A percentile compares a stretch with the other conserved stretches of the same genome.
Evolutionary conservation across 805 yeast genomes (phyloP).

Genomic region (Kregervanrija delftensis): DNA sequence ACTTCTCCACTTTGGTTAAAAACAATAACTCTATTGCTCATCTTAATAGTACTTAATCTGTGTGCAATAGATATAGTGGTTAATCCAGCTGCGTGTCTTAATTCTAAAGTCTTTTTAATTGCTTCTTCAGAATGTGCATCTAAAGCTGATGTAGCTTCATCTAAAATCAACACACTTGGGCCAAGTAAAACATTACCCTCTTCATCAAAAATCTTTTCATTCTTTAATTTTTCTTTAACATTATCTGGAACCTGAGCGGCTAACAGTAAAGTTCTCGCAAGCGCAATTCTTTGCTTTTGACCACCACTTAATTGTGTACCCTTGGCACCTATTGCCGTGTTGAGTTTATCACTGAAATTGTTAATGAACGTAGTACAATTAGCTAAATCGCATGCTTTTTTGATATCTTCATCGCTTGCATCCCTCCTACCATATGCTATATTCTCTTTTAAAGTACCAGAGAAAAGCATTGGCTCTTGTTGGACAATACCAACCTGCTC

Average conservation of each 20-base stretch:
- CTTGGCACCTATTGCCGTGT: conserved; percentile 80
- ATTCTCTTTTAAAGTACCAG: conserved; percentile 81
- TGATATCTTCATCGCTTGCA: conserved; percentile 52
- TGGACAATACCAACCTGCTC: conserved; percentile 81
- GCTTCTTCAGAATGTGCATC: conserved; percentile 85
- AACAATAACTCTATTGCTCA: conserved; percentile 77
- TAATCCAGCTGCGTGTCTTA: conserved; percentile 46
- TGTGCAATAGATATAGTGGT: conserved; percentile 91
- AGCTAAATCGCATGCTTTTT: conserved; percentile 58
- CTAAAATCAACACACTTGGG: conserved; percentile 77
- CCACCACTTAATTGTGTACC: conserved; percentile 92
- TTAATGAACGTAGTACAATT: conserved; percentile 65
- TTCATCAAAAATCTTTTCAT: conserved; percentile 14
- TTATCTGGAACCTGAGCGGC: conserved; percentile 17
- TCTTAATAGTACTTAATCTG: conserved; percentile 77
- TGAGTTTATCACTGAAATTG: conserved; percentile 74
- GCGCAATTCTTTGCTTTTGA: conserved; percentile 86
- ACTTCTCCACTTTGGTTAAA: conserved; percentile 63
- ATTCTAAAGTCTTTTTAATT: conserved; percentile 64
- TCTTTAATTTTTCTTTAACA: conserved; percentile 2
- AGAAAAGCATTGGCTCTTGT: conserved; percentile 85
- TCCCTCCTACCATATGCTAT: conserved; percentile 68
- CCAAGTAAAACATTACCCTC: conserved; percentile 28
- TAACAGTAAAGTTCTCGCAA: conserved; percentile 79
- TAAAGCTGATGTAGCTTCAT: conserved; percentile 92